phyloP scores from a whole-genome alignment of 345 rosid genomes.

The Salix koriyanagi region DNA sequence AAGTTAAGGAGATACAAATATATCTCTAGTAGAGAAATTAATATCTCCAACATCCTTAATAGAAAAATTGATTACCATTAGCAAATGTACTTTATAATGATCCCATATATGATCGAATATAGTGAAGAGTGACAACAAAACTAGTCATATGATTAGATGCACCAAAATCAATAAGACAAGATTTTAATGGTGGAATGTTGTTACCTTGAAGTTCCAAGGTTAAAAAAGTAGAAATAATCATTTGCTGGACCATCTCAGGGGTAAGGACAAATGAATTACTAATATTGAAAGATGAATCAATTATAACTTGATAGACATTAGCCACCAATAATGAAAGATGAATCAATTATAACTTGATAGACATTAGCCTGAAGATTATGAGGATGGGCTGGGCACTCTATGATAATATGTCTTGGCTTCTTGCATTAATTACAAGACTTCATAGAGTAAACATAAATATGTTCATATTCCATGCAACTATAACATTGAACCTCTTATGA shows the following conservation, averaged over 20 bases:
- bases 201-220: conserved; percentile 11
- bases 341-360: not conserved
- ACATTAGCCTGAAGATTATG: not conserved
- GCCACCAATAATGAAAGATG: not conserved
- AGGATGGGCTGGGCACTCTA: not conserved
- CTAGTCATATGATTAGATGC: conserved; percentile 10
- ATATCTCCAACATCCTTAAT: not conserved
- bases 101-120: not conserved
- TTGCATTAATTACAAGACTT: conserved; percentile 7
- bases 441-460: not conserved
- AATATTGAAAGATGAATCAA: not conserved
- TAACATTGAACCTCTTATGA: conserved; percentile 3
- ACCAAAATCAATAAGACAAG: not conserved
- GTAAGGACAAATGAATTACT: not conserved
- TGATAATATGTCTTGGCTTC: conserved; percentile 1
- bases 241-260: conserved; percentile 1
- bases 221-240: not conserved
- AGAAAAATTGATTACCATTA: not conserved
- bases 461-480: conserved; percentile 1
- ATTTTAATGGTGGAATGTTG: not conserved
- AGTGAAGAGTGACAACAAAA: not conserved
- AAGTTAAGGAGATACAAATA: not conserved
- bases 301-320: not conserved
- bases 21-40: not conserved
- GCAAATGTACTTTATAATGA: not conserved